Evolutionary conservation across 768 basidiomycete species (phyloP), one percentile per base, ranked within the genome.

Genomic region (Termitomyces sp.): DNA sequence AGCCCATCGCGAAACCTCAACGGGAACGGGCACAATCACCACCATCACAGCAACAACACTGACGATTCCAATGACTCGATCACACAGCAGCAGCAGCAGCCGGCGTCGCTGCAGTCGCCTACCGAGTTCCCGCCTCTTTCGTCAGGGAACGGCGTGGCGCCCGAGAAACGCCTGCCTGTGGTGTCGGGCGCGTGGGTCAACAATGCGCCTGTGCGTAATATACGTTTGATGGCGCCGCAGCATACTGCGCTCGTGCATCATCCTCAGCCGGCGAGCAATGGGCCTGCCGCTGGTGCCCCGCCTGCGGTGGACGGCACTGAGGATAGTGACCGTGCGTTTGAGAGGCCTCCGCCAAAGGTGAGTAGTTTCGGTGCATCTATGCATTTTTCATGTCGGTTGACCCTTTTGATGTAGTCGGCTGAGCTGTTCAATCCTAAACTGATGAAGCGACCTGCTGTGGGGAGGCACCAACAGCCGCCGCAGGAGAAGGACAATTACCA

Each of bases 111-210:
- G 41, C 64, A 65, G 44, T 65, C 62, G 47, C 67, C 84, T 7
- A 82, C 74, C 3, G 88, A 91, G 70, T 90, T 90, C 61, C 88
- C 88, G 5, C 89, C 89, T 10, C 71, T 90, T 44, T 79, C 79
- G 12, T 72, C 82, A 10, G 67, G 70, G 34, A 50, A 29, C 42
- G 74, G 69, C 5, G 66, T 75, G 22, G 68, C 70, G 29, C 66
- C 70, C 20, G 85, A 86, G 69, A 83, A 79, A 63, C 81, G 80
- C 46, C 65, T 75, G 6, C 84, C 85, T 3, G 71, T 75, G 2
- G 79, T 79, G 6, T 75, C 76, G 29, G 88, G 90, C 26, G 90
- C 86, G 24, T 92, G 90, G 90, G 83, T 80, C 22, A 86, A 85
- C 60, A 69, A 81, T 27, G 73, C 81, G 31, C 73, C 82, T 26